A percentile compares a stretch with the other conserved stretches of the same genome.
These are phyloP conservation scores for Dactylonectria macrodidyma DNA, from an alignment of 2,329 filamentous ascomycete species.

Conservation along the genomic window DNA sequence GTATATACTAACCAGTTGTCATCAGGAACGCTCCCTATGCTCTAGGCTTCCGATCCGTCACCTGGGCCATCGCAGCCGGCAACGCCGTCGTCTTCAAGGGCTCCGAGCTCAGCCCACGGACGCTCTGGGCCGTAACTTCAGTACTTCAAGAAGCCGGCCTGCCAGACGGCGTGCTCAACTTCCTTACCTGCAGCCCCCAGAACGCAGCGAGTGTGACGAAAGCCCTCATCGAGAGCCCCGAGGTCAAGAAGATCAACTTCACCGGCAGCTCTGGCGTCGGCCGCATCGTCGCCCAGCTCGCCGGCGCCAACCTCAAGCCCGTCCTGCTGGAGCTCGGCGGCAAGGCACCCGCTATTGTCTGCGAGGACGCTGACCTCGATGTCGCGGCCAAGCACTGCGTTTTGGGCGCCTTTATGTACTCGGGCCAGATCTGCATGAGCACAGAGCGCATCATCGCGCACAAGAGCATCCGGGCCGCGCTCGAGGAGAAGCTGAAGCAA, in stretches of 20 bases:
- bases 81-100: constrained; percentile 46
- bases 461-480: constrained; percentile 60
- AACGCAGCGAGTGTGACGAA: constrained; percentile 54
- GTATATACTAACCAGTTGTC: constrained; percentile 35
- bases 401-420: constrained; percentile 63
- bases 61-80: constrained; percentile 28
- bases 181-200: constrained; percentile 50
- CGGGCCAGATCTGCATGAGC: constrained; percentile 89
- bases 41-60: constrained; percentile 21
- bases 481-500: constrained; percentile 24
- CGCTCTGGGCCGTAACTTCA: constrained; percentile 51
- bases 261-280: constrained; percentile 52
- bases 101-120: constrained; percentile 51
- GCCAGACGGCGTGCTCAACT: constrained; percentile 58
- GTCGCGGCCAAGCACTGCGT: constrained; percentile 53
- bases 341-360: constrained; percentile 60
- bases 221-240: constrained; percentile 53
- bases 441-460: constrained; percentile 54
- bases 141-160: constrained; percentile 59
- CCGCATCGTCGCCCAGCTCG: constrained; percentile 54
- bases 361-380: constrained; percentile 61
- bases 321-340: constrained; percentile 64
- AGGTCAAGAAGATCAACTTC: constrained; percentile 30
- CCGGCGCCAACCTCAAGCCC: constrained; percentile 60
- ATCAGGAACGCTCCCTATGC: constrained; percentile 38